Conservation (phyloP, 768 basidiomycete genomes). For the Russula foetens region DNA sequence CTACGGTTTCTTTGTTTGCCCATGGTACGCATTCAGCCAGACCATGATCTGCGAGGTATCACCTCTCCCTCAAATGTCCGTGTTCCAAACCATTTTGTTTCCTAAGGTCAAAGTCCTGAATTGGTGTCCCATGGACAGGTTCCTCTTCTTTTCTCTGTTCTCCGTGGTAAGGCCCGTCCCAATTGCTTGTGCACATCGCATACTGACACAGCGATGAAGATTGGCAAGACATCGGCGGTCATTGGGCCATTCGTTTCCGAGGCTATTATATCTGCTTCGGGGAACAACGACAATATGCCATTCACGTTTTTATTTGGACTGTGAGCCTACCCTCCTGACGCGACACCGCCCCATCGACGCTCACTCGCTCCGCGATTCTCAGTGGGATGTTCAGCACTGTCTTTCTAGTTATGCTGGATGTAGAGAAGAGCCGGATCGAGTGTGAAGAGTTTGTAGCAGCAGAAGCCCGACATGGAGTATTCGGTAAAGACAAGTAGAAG, state of each 20-base stretch:
- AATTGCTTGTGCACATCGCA: neutral
- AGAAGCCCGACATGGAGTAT: slow-evolving; percentile 39
- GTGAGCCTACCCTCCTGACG: slow-evolving; percentile 30
- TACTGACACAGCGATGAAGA: slow-evolving; percentile 22
- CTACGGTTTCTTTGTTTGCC: slow-evolving; percentile 67
- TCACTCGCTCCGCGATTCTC: slow-evolving; percentile 1
- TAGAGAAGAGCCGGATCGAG: slow-evolving; percentile 54
- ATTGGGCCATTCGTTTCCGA: slow-evolving; percentile 70
- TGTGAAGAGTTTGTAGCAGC: slow-evolving; percentile 55
- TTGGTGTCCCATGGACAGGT: slow-evolving; percentile 30
- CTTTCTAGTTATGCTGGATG: slow-evolving; percentile 56
- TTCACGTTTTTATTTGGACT: slow-evolving; percentile 66
- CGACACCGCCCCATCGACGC: neutral
- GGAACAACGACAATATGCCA: slow-evolving; percentile 70
- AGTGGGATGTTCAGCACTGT: slow-evolving; percentile 47
- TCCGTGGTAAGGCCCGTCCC: slow-evolving; percentile 41
- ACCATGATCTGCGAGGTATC: slow-evolving; percentile 80
- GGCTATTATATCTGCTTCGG: slow-evolving; percentile 61
- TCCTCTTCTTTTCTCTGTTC: slow-evolving; percentile 68
- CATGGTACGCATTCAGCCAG: slow-evolving; percentile 77
- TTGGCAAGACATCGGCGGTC: slow-evolving; percentile 71
- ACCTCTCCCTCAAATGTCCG: slow-evolving; percentile 60
- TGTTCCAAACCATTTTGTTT: neutral
- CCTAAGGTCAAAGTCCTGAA: neutral
- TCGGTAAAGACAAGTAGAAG: slow-evolving; percentile 13